phyloP scores from a whole-genome alignment of 2,329 filamentous ascomycete genomes.

The Aspergillus uvarum region DNA sequence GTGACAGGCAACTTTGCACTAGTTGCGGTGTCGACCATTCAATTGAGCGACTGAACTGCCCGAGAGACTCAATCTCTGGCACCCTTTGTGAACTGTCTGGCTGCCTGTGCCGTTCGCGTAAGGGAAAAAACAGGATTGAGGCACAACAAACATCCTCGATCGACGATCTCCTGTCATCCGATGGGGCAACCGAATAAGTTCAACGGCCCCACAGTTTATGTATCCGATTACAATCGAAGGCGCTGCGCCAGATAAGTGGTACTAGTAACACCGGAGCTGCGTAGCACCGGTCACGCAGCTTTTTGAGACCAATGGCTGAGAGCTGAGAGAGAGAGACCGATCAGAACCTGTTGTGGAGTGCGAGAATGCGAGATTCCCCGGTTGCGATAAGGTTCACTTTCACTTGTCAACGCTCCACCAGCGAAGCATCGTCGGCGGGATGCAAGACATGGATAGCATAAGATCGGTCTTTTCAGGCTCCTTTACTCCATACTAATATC shows the following conservation, averaged over 20 bases:
- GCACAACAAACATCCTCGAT: constrained; percentile 1
- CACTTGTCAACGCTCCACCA: constrained; percentile 6
- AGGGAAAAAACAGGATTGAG: background rate
- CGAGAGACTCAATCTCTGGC: background rate
- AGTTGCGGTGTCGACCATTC: background rate
- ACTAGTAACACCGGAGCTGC: background rate
- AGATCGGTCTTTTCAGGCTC: background rate
- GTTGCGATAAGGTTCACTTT: constrained; percentile 15
- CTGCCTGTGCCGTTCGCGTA: background rate
- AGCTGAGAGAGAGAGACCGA: constrained; percentile 10
- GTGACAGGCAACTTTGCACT: constrained; percentile 5
- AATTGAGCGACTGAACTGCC: background rate
- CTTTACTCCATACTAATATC: background rate
- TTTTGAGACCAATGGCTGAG: constrained; percentile 12
- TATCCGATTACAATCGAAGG: constrained; percentile 12
- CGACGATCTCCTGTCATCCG: background rate
- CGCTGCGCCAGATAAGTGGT: background rate
- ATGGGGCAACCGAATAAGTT: background rate
- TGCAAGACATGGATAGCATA: background rate
- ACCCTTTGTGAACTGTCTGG: background rate
- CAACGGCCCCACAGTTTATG: constrained; percentile 17
- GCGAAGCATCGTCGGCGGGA: constrained; percentile 1
- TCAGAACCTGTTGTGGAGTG: constrained; percentile 9
- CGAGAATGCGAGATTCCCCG: constrained; percentile 11
- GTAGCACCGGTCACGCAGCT: constrained; percentile 11